A percentile compares a stretch with the other conserved stretches of the same genome.
Evolutionary conservation across 2,329 filamentous ascomycete genomes (phyloP).

Genomic region (Scedosporium dehoogii): DNA sequence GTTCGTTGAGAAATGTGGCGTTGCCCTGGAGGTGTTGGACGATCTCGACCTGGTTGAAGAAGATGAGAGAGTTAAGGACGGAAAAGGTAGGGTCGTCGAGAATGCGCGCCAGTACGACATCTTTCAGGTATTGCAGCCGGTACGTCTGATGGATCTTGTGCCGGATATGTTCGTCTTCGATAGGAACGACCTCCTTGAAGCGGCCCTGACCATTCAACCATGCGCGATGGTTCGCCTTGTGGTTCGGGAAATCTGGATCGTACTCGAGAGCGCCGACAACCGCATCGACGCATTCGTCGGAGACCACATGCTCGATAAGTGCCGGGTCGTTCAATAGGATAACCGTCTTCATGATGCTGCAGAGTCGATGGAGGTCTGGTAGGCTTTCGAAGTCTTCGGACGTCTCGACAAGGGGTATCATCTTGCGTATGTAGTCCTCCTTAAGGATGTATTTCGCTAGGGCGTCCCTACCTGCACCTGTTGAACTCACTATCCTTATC

Average conservation of each 20-base stretch:
- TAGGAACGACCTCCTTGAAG: slow-evolving; percentile 93
- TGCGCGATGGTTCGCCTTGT: slow-evolving; percentile 94
- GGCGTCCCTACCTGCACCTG: slow-evolving; percentile 69
- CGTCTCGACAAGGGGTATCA: slow-evolving; percentile 76
- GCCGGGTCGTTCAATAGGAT: slow-evolving; percentile 90
- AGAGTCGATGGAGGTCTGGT: slow-evolving; percentile 77
- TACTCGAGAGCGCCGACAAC: slow-evolving; percentile 96
- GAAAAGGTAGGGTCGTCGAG: slow-evolving; percentile 96
- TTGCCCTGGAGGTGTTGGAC: slow-evolving; percentile 89
- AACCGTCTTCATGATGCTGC: slow-evolving; percentile 96
- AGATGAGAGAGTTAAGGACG: slow-evolving; percentile 93
- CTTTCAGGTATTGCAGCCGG: slow-evolving; percentile 90
- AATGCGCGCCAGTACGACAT: slow-evolving; percentile 93
- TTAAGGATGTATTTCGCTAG: slow-evolving; percentile 77
- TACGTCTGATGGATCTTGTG: slow-evolving; percentile 96
- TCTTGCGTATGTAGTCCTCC: slow-evolving; percentile 78
- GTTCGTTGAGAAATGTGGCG: slow-evolving; percentile 64
- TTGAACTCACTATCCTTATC: slow-evolving; percentile 69
- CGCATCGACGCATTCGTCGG: slow-evolving; percentile 78
- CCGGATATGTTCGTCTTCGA: slow-evolving; percentile 70
- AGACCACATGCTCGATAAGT: slow-evolving; percentile 90
- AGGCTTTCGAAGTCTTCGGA: slow-evolving; percentile 89
- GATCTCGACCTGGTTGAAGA: slow-evolving; percentile 98
- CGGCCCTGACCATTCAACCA: slow-evolving; percentile 82
- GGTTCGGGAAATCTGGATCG: slow-evolving; percentile 92